phyloP scores from a whole-genome alignment of 106 monocot genomes.

The Acanthochlamys bracteata region DNA sequence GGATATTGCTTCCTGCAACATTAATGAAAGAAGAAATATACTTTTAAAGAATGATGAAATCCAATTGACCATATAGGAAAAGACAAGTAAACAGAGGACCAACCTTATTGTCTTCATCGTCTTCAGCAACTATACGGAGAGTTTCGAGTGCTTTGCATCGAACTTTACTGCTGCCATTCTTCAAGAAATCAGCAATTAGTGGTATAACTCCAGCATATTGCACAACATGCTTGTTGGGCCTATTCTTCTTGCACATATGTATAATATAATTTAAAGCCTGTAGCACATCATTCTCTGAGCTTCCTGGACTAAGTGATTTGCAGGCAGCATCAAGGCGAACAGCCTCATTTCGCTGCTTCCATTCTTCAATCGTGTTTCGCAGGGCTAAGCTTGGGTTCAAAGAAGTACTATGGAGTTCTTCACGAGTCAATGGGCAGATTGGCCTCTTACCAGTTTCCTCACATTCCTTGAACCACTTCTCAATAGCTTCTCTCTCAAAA shows the following conservation, averaged over 20 bases:
- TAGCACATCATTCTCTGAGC: conserved; percentile 59
- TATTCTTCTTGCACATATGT: conserved; percentile 49
- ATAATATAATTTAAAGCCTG: conserved; percentile 53
- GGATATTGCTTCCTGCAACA: conserved; percentile 50
- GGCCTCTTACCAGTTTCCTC: conserved; percentile 37
- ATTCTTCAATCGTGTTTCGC: conserved; percentile 84
- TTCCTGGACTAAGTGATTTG: conserved; percentile 41
- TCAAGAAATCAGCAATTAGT: conserved; percentile 60
- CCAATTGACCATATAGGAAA: background rate
- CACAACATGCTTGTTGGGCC: conserved; percentile 48
- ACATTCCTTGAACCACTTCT: conserved; percentile 87
- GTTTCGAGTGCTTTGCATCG: conserved; percentile 73
- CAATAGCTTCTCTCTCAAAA: conserved; percentile 81
- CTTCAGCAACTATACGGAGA: conserved; percentile 74
- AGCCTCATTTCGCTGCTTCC: conserved; percentile 78
- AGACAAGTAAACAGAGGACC: conserved; percentile 8
- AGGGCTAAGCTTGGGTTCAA: conserved; percentile 81
- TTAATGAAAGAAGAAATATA: conserved; percentile 7
- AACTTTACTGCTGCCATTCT: conserved; percentile 59
- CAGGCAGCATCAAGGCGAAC: conserved; percentile 59
- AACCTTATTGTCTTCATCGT: conserved; percentile 82
- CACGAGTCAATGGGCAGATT: conserved; percentile 59
- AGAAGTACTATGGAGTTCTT: conserved; percentile 46
- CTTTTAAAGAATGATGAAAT: background rate
- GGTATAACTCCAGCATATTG: conserved; percentile 44